Percentiles rank a stretch among this genome's conserved stretches.
Evolutionary conservation across 1,284 basidiomycete species (phyloP).

Genomic region (Pulchroboletus neoregius): DNA sequence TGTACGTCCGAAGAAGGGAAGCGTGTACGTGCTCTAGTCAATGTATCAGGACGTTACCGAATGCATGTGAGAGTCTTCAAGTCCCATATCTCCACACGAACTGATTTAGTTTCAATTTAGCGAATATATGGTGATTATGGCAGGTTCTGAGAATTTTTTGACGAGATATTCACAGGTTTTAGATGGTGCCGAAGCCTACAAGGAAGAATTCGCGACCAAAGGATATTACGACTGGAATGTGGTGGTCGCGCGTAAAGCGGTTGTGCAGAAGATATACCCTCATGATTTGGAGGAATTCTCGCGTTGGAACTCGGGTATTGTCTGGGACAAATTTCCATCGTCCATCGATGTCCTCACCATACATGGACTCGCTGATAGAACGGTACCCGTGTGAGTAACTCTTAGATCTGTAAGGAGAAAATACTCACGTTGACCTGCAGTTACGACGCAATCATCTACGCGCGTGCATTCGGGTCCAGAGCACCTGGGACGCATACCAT

Average conservation of each 20-base stretch:
- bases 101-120: slow-evolving; percentile 27
- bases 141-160: neutral
- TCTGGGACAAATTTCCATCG: slow-evolving; percentile 61
- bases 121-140: slow-evolving; percentile 42
- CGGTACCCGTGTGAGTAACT: slow-evolving; percentile 60
- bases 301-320: slow-evolving; percentile 57
- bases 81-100: slow-evolving; percentile 10
- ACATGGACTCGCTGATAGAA: slow-evolving; percentile 61
- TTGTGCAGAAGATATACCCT: slow-evolving; percentile 50
- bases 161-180: slow-evolving; percentile 6
- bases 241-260: slow-evolving; percentile 55
- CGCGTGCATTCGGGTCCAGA: slow-evolving; percentile 53
- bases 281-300: slow-evolving; percentile 58
- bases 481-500: slow-evolving; percentile 64
- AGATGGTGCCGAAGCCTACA: slow-evolving; percentile 40
- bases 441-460: slow-evolving; percentile 68
- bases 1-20: slow-evolving; percentile 55
- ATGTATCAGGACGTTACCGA: slow-evolving; percentile 68
- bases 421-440: slow-evolving; percentile 34
- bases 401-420: neutral
- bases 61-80: slow-evolving; percentile 54
- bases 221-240: slow-evolving; percentile 58
- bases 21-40: slow-evolving; percentile 56
- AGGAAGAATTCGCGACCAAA: slow-evolving; percentile 46
- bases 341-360: slow-evolving; percentile 60